Evolutionary conservation across 805 yeast species (phyloP).

Genomic region (Nakazawaea ernobii): DNA sequence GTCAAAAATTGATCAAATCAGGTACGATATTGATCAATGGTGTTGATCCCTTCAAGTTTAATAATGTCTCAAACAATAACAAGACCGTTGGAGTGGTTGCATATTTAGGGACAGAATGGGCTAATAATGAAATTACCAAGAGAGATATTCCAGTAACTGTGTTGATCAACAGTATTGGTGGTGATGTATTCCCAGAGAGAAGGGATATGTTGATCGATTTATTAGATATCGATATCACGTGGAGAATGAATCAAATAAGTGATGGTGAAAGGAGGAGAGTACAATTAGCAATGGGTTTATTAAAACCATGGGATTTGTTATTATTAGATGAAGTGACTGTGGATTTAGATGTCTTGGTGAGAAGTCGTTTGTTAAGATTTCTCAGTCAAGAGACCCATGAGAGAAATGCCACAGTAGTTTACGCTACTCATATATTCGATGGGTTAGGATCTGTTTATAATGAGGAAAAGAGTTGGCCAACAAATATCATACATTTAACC

Average conservation of each 20-base stretch:
- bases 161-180: constrained; percentile 76
- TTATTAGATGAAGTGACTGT: constrained; percentile 96
- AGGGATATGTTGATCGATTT: constrained; percentile 71
- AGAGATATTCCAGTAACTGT: constrained; percentile 86
- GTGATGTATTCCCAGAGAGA: constrained; percentile 63
- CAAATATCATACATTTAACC: constrained; percentile 70
- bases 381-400: constrained; percentile 65
- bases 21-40: constrained; percentile 77
- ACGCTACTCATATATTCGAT: constrained; percentile 96
- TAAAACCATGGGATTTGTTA: constrained; percentile 84
- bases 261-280: constrained; percentile 96
- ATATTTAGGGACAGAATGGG: constrained; percentile 97
- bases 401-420: constrained; percentile 73
- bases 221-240: constrained; percentile 76
- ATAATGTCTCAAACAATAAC: constrained; percentile 10
- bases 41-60: constrained; percentile 66
- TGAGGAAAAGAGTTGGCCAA: constrained; percentile 61
- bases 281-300: constrained; percentile 87
- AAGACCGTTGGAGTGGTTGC: constrained; percentile 33
- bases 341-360: constrained; percentile 88
- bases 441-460: constrained; percentile 56
- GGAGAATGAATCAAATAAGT: constrained; percentile 90
- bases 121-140: constrained; percentile 81
- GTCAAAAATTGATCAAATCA: constrained; percentile 75
- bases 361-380: constrained; percentile 68